Percentiles rank a stretch among this genome's conserved stretches.
These are phyloP conservation scores for Punctularia strigosozonata DNA, from an alignment of 768 basidiomycete species.

Conservation along the genomic window DNA sequence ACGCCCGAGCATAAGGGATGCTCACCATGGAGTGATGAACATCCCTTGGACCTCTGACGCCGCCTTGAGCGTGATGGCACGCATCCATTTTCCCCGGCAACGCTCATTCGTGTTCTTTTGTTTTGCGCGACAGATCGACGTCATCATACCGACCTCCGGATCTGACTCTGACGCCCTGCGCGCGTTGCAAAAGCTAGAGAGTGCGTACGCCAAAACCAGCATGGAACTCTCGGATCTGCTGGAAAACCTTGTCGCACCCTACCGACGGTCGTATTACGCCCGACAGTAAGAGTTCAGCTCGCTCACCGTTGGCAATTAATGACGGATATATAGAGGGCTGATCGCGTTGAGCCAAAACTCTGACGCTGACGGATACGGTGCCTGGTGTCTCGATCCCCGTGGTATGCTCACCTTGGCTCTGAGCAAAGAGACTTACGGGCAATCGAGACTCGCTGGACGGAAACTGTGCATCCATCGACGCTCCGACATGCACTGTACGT, in stretches of 20 bases:
- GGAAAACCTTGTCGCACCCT: not conserved
- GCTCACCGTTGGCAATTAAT: not conserved
- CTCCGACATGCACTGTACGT: slow-evolving; percentile 35
- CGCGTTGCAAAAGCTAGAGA: not conserved
- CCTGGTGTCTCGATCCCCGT: slow-evolving; percentile 61
- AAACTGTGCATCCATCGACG: slow-evolving; percentile 33
- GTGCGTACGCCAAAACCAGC: not conserved
- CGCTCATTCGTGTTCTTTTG: no score
- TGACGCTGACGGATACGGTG: slow-evolving; percentile 26
- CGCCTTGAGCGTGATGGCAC: no score
- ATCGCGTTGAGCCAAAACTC: slow-evolving; percentile 23
- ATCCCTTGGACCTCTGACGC: no score
- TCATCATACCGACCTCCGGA: not conserved
- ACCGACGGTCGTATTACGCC: not conserved
- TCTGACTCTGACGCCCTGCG: not conserved
- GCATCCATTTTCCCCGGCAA: no score
- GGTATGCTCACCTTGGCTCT: slow-evolving; percentile 47
- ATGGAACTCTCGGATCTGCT: not conserved
- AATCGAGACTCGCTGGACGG: slow-evolving; percentile 46
- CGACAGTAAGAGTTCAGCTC: slow-evolving; percentile 5
- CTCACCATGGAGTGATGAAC: no score
- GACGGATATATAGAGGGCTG: slow-evolving; percentile 18
- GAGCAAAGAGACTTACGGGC: slow-evolving; percentile 45
- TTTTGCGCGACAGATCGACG: not conserved
- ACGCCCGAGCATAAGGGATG: no score